phyloP scores from a whole-genome alignment of 345 rosid species.

The Linum lewisii region DNA sequence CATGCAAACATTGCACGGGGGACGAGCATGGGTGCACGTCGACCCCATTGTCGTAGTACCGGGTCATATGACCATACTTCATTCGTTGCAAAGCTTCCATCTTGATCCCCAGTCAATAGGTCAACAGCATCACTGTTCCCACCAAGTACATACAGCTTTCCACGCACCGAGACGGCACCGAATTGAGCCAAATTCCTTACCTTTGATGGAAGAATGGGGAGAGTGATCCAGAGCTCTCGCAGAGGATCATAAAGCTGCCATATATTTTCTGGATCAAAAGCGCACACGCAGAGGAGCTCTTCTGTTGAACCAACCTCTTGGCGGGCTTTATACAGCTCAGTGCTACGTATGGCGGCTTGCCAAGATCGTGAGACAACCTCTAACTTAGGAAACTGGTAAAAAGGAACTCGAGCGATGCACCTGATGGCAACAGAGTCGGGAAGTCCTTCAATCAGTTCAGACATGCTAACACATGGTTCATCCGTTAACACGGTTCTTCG shows the following conservation, averaged over 20 bases:
- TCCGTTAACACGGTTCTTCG: slow-evolving; percentile 18
- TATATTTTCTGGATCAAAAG: slow-evolving; percentile 84
- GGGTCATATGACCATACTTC: slow-evolving; percentile 96
- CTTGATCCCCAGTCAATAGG: slow-evolving; percentile 84
- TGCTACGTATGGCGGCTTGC: slow-evolving; percentile 62
- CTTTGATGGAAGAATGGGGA: slow-evolving; percentile 81
- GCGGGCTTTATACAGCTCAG: slow-evolving; percentile 68
- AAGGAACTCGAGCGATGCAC: slow-evolving; percentile 90
- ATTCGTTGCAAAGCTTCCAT: slow-evolving; percentile 82
- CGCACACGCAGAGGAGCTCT: slow-evolving; percentile 67
- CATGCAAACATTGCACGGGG: slow-evolving; percentile 98
- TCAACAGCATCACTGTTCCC: slow-evolving; percentile 97
- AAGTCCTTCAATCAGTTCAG: slow-evolving; percentile 84
- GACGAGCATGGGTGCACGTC: slow-evolving; percentile 66
- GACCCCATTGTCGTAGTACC: slow-evolving; percentile 56
- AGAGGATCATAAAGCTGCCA: slow-evolving; percentile 94
- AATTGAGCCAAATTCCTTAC: slow-evolving; percentile 81
- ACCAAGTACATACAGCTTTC: slow-evolving; percentile 80
- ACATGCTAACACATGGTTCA: slow-evolving; percentile 52
- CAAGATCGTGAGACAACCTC: slow-evolving; percentile 97
- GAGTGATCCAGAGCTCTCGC: slow-evolving; percentile 75
- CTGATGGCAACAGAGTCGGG: slow-evolving; percentile 85
- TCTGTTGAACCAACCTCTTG: slow-evolving; percentile 61
- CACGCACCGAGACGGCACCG: slow-evolving; percentile 55
- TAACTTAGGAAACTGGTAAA: slow-evolving; percentile 54